Base-by-base conservation (phyloP, 768 basidiomycete genomes). In the Kwoniella bestiolae region DNA sequence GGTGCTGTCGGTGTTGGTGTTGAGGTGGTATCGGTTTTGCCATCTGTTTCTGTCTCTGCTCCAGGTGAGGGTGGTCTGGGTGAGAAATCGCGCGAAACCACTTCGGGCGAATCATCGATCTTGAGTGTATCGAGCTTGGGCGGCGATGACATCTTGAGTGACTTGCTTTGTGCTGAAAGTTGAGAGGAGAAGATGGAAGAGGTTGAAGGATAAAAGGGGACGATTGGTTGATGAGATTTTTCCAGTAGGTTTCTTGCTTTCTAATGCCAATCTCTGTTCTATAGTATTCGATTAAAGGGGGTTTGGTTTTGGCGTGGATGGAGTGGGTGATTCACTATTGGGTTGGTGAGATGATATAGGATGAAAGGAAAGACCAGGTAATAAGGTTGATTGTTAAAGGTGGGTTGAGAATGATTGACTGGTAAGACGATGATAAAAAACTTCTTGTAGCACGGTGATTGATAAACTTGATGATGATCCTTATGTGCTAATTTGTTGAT, bases 131-230 rank as follows among this genome's bases (percentile, higher is more conserved):
- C 51, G 23, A 69, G 53, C 9, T 63, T 57, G 9, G 63, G 63
- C 38, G 68, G 68, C n/a, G 63, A 59, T 11, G 68, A 65, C 63
- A 65, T 68, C 23, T 16, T 58, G 38, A 4, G 34, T n/a, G 62
- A 41, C 23, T 56, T 44, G 44, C 16, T 57, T 50, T 44, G 14
- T 50, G 32, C 11, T 32, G 26, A 28, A 23, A n/a, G 6, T 26
- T 18, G n/a, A 28, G 44, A 18, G 21, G 23, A n/a, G 8, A 16
- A 61, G 25, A 29, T 23, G 6, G 25, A 38, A 45, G 44, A 50
- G 31, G 28, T 21, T 1, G 56, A 57, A 57, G 41, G n/a, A 21
- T 3, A 41, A 38, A 8, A 29, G 6, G 8, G 28, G 35, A 44
- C 11, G 32, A 31, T 56, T 56, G 41, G 9, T 28, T 14, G 46